Conservation (phyloP, 2,329 filamentous ascomycete genomes). For the Dactylellina haptotyla region DNA sequence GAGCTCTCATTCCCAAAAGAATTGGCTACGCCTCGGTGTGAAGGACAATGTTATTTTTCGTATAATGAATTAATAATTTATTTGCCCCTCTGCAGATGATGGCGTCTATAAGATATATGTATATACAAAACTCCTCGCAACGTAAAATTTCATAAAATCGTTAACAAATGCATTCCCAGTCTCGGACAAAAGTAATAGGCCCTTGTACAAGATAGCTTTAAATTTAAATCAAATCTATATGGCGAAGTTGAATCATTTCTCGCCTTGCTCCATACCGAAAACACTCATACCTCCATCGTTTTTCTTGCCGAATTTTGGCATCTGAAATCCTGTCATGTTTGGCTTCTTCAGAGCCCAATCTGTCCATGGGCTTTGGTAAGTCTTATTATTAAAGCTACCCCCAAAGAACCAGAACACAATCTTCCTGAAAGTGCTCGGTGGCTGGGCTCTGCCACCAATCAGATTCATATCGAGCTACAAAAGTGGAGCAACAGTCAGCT, state of each 20-base stretch:
- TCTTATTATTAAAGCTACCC: constrained; percentile 44
- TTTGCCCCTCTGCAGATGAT: too few relatives aligned
- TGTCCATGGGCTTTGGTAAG: constrained; percentile 33
- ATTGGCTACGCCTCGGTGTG: too few relatives aligned
- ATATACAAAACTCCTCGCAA: too few relatives aligned
- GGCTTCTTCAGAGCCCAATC: constrained; percentile 35
- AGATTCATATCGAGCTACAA: constrained; percentile 31
- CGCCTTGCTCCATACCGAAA: background rate
- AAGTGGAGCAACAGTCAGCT: constrained; percentile 16
- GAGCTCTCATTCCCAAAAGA: background rate
- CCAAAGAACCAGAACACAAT: constrained; percentile 48
- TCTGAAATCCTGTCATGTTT: constrained; percentile 5
- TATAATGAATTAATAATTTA: too few relatives aligned
- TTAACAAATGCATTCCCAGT: too few relatives aligned
- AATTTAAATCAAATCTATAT: background rate
- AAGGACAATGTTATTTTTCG: too few relatives aligned
- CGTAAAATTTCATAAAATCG: background rate
- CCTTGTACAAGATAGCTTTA: too few relatives aligned
- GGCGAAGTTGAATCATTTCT: background rate
- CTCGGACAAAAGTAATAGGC: too few relatives aligned
- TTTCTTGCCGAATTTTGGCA: background rate
- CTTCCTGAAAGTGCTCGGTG: constrained; percentile 25
- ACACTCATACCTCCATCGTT: background rate
- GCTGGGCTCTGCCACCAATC: constrained; percentile 22
- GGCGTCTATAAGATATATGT: too few relatives aligned